Evolutionary conservation across 108 stramenopile species (phyloP).

Genomic region (Pseudonitzschia multiseries): DNA sequence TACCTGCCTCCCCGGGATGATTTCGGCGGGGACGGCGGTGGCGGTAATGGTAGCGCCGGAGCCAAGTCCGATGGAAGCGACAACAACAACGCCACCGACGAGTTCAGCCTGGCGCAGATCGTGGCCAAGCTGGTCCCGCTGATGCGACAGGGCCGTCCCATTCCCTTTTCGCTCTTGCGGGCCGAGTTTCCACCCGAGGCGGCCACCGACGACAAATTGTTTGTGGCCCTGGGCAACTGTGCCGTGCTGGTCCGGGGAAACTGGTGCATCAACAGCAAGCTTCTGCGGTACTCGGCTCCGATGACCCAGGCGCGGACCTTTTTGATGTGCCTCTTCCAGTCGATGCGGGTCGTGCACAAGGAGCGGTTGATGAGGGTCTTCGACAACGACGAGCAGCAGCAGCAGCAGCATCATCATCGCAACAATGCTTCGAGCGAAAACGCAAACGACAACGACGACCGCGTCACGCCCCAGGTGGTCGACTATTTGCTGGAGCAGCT

Average conservation of each 20-base stretch:
- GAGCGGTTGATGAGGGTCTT: constrained; percentile 51
- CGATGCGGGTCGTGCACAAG: constrained; percentile 64
- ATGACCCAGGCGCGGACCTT: constrained; percentile 68
- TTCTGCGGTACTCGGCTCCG: constrained; percentile 39
- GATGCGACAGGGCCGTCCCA: constrained; percentile 66
- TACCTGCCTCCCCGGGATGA: constrained; percentile 11
- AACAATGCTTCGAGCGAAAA: constrained; percentile 13
- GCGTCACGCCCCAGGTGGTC: constrained; percentile 49
- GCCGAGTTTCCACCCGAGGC: constrained; percentile 36
- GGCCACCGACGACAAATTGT: constrained; percentile 45
- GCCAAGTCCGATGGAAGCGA: constrained; percentile 6
- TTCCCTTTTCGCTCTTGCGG: constrained; percentile 70
- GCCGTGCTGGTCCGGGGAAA: constrained; percentile 83
- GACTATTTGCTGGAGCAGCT: constrained; percentile 63
- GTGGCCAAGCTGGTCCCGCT: constrained; percentile 54
- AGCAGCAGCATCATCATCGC: too few relatives aligned
- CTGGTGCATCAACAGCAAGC: constrained; percentile 63
- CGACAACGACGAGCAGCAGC: too few relatives aligned
- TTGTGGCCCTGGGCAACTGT: constrained; percentile 62
- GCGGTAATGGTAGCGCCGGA: neutral
- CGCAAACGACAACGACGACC: constrained; percentile 8
- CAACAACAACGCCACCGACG: constrained; percentile 3
- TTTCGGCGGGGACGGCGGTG: constrained; percentile 21
- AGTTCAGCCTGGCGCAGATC: constrained; percentile 21
- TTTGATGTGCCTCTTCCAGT: constrained; percentile 70